Conservation (phyloP, 257 asterid genomes). For the Orobanche coerulescens region DNA sequence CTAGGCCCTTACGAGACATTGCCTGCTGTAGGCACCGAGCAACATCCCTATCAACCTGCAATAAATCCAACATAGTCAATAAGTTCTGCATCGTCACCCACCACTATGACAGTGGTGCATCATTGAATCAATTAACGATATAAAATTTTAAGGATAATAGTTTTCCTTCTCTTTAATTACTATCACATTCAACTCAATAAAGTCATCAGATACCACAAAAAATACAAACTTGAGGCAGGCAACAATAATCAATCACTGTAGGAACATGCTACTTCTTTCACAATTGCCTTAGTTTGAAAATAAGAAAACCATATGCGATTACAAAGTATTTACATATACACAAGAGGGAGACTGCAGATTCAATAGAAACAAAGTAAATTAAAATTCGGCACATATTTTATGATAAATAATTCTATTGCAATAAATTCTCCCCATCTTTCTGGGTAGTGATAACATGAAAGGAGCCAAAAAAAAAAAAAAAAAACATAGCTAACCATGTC, state of each 20-base stretch:
- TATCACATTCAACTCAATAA: neutral
- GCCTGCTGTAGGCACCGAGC: conserved; percentile 67
- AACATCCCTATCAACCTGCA: conserved; percentile 69
- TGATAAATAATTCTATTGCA: neutral
- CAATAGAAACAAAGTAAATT: neutral
- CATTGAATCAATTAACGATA: neutral
- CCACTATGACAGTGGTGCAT: neutral
- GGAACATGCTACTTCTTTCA: neutral
- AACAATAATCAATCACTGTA: neutral
- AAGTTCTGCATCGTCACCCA: conserved; percentile 9
- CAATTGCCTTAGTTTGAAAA: neutral
- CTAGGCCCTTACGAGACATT: conserved; percentile 49
- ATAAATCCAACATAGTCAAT: conserved; percentile 1
- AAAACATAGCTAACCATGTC: conserved; percentile 52
- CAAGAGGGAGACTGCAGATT: too few species aligned
- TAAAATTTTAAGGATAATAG: neutral
- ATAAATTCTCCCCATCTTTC: neutral
- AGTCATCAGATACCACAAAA: neutral
- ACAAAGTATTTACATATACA: too few species aligned
- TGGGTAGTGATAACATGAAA: neutral
- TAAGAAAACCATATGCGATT: neutral
- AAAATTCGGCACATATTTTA: neutral
- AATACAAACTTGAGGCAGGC: neutral
- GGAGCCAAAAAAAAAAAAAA: neutral
- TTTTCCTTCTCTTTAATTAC: neutral